Evolutionary conservation across 768 basidiomycete genomes (phyloP), one percentile per base, ranked within the genome.

Genomic region (Rhodotorula babjevae): DNA sequence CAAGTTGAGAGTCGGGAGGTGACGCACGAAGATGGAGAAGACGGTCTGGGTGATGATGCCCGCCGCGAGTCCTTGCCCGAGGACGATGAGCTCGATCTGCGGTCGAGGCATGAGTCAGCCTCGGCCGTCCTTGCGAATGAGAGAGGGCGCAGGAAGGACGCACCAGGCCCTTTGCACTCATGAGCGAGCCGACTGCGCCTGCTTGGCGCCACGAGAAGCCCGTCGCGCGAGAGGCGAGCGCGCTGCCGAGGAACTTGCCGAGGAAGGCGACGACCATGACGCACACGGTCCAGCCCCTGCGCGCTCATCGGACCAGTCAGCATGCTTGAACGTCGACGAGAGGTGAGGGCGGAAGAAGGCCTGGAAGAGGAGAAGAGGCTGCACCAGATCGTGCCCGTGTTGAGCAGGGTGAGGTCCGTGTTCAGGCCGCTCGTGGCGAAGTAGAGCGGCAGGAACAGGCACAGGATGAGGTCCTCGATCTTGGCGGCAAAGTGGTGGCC

Each of bases 101-200:
- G 65, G 82, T 80, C 59, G 18, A 47, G 55, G 21, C 68, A 23
- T 40, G n/a, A 25, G 36, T 31, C 88, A 83, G 47, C 87, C 88
- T 69, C 36, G 40, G 25, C 65, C 21, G n/a, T 47, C 44, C 49
- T 56, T 29, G 50, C 8, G 21, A 42, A 55, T 59, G 40, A 69
- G 29, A 66, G 57, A 23, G 8, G 15, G 36, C 69, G 89, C 89
- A 91, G 91, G 82, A 94, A 91, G 83, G 91, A 92, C 87, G 87
- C 93, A 96, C 94, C 31, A 96, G 81, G 3, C 44, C 44, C 91
- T 82, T 95, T 91, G 83, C 91, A 92, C 87, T 87, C 93, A 96
- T 96, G 36, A 96, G 81, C 62, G 88, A 85, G 7, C 93, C 93
- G 68, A 94, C 88, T 11, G 92, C 91, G 33, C 87, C 87, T 2